These are phyloP conservation scores for Cenchrus americanus DNA, from an alignment of 176 grass and related monocot species.

Conservation along the genomic window DNA sequence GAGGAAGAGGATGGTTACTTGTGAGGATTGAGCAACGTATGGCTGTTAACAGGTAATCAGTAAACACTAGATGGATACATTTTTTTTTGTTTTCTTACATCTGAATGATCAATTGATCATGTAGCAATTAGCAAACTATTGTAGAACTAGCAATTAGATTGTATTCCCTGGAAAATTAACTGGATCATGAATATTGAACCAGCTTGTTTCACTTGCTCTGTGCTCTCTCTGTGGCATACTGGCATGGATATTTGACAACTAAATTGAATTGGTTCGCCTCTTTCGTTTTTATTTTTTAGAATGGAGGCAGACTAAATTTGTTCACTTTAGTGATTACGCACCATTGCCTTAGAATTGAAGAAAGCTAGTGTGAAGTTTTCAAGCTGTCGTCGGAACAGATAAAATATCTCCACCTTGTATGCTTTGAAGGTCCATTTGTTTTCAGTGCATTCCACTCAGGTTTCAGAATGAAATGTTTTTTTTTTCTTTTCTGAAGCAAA, in stretches of 20 bases:
- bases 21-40: slow-evolving; percentile 50
- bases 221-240: background rate
- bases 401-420: background rate
- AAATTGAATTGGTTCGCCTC: background rate
- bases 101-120: background rate
- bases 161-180: background rate
- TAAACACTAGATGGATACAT: background rate
- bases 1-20: slow-evolving; percentile 63
- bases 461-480: no score
- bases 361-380: background rate
- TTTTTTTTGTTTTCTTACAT: slow-evolving; percentile 7
- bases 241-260: background rate
- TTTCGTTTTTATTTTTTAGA: background rate
- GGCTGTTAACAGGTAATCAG: slow-evolving; percentile 31
- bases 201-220: background rate
- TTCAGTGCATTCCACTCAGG: no score
- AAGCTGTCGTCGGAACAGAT: background rate
- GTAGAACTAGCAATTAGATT: background rate
- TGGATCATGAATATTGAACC: background rate
- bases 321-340: background rate
- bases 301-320: background rate
- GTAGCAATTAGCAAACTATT: background rate
- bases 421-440: background rate
- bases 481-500: no score
- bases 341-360: background rate